phyloP scores from a whole-genome alignment of 2,329 filamentous ascomycete species.

The Leptographium flavum region DNA sequence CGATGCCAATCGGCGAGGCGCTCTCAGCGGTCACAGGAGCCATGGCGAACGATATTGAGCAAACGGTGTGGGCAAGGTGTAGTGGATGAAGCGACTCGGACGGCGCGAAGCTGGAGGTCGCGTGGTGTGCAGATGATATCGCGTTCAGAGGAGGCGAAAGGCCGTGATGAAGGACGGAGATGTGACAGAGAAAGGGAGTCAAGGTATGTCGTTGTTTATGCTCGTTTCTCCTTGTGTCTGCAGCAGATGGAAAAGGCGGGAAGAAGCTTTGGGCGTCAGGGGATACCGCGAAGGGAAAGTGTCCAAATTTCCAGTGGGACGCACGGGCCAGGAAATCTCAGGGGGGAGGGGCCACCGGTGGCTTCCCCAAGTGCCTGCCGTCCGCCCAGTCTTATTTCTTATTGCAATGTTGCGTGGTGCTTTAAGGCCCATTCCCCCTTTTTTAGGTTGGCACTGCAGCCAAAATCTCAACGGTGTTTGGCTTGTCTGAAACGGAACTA shows the following conservation, averaged over 20 bases:
- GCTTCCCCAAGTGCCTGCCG: conserved; percentile 5
- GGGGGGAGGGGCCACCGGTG: conserved; percentile 11
- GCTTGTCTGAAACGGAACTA: conserved; percentile 1
- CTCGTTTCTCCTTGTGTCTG: conserved; percentile 5
- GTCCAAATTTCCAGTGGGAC: conserved; percentile 14
- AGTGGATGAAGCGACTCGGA: neutral
- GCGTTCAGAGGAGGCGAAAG: neutral
- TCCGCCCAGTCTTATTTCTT: conserved; percentile 2
- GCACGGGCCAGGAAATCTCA: conserved; percentile 13
- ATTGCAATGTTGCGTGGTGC: conserved; percentile 5
- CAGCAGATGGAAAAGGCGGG: conserved; percentile 9
- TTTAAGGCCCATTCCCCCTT: neutral
- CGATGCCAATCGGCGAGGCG: conserved; percentile 58
- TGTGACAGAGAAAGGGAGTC: neutral
- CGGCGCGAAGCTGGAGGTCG: neutral
- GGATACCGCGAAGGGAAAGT: conserved; percentile 8
- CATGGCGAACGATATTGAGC: conserved; percentile 26
- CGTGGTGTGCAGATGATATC: neutral
- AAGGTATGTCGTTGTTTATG: conserved; percentile 4
- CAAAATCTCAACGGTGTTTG: conserved; percentile 2
- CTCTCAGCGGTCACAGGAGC: conserved; percentile 43
- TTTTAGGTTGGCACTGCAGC: conserved; percentile 2
- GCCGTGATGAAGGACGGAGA: conserved; percentile 1
- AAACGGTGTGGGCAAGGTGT: neutral
- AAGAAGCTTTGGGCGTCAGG: conserved; percentile 12